Evolutionary conservation across 176 grass and related monocot species (phyloP).

Genomic region (Cocos nucifera): DNA sequence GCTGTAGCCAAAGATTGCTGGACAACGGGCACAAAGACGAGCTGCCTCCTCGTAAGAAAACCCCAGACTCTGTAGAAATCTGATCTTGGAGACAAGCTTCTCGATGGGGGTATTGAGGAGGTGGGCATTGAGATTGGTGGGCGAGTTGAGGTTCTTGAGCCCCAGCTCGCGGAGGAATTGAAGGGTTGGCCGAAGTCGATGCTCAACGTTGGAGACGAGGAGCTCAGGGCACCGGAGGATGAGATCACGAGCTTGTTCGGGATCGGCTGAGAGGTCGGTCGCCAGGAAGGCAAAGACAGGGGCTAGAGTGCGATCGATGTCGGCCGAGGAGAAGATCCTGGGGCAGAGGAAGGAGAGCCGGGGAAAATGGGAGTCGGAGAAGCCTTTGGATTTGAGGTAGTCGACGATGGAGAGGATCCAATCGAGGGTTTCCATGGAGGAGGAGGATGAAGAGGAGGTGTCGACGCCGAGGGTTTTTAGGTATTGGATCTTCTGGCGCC

Average conservation of each 20-base stretch:
- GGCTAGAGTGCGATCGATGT: slow-evolving; percentile 11
- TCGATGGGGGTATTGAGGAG: slow-evolving; percentile 13
- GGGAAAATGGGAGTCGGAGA: slow-evolving; percentile 7
- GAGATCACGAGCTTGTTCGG: background rate
- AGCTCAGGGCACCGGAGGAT: slow-evolving; percentile 10
- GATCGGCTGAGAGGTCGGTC: background rate
- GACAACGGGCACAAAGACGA: background rate
- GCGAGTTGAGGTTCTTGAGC: background rate
- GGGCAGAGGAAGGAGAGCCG: background rate
- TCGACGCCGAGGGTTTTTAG: slow-evolving; percentile 7
- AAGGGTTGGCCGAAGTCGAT: slow-evolving; percentile 1
- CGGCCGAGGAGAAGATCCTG: slow-evolving; percentile 4
- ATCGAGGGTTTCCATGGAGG: slow-evolving; percentile 21
- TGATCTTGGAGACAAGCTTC: slow-evolving; percentile 10
- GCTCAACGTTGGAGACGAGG: background rate
- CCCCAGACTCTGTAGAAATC: slow-evolving; percentile 1
- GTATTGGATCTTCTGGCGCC: background rate
- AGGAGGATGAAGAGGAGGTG: background rate
- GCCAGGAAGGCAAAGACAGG: slow-evolving; percentile 9
- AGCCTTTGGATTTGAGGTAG: slow-evolving; percentile 10
- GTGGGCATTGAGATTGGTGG: slow-evolving; percentile 17
- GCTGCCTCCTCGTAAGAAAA: background rate
- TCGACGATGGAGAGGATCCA: slow-evolving; percentile 5
- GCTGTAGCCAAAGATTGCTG: slow-evolving; percentile 13
- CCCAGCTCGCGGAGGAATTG: slow-evolving; percentile 5